These are phyloP conservation scores for Penicillium subrubescens DNA, from an alignment of 495 filamentous ascomycete genomes.

Conservation along the genomic window DNA sequence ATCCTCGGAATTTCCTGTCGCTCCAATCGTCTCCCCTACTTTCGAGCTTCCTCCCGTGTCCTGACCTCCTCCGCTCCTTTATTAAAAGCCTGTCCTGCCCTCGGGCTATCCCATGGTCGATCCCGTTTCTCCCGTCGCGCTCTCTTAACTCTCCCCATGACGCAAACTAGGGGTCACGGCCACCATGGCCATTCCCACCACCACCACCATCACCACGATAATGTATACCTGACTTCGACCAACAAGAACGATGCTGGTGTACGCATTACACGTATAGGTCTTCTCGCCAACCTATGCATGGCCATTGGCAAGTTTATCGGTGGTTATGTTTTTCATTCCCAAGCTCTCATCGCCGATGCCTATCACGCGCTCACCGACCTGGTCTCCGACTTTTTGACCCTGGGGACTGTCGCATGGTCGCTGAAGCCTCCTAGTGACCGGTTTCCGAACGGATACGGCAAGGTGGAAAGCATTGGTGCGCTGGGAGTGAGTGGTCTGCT, in stretches of 20 bases:
- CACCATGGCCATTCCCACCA: constrained; percentile 51
- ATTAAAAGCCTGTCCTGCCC: constrained; percentile 18
- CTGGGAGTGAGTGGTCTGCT: constrained; percentile 90
- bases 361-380: constrained; percentile 94
- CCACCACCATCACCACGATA: constrained; percentile 82
- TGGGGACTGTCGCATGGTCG: constrained; percentile 91
- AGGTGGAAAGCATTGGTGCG: constrained; percentile 93
- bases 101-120: constrained; percentile 25
- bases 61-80: constrained; percentile 26
- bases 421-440: constrained; percentile 75
- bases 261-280: constrained; percentile 88
- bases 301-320: constrained; percentile 89
- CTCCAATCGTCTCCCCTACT: not conserved
- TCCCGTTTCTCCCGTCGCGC: constrained; percentile 21
- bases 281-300: constrained; percentile 92
- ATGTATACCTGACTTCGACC: constrained; percentile 81
- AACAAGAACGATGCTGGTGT: constrained; percentile 95
- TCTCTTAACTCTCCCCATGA: constrained; percentile 35
- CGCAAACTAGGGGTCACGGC: constrained; percentile 43
- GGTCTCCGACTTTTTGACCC: constrained; percentile 89
- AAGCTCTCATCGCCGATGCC: constrained; percentile 90
- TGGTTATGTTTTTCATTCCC: constrained; percentile 91
- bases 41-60: constrained; percentile 28
- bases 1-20: constrained; percentile 12
- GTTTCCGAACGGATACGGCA: constrained; percentile 92